Base-by-base conservation (phyloP, 768 basidiomycete species). In the Suillus tomentosus region DNA sequence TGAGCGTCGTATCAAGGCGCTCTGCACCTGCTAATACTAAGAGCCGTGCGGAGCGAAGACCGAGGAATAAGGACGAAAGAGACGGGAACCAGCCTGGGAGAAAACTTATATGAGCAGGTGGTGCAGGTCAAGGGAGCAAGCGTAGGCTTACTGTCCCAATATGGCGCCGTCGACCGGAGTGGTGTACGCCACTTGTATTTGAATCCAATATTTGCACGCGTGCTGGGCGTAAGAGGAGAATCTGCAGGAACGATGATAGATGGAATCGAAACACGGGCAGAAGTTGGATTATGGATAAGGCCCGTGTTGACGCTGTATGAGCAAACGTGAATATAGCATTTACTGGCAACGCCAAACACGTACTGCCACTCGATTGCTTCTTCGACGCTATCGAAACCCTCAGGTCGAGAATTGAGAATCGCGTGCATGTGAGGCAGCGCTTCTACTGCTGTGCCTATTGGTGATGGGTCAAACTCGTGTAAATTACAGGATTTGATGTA, bases 331-430 rank as follows among this genome's bases (percentile, higher is more conserved):
- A 22, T n/a, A 58, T 47, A 47, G 24, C 36, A 61, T n/a, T 13
- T 24, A 36, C 3, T 4, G 7, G 48, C 2, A 47, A 13, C n/a
- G 5, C 2, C 27, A 34, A 65, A 37, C 10, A 82, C 95, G 71
- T 76, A 98, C 95, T 99, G 96, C 97, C 97, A 99, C 65, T 93
- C 89, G 48, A 99, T 87, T 0, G 91, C 95, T 60, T 91, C 90
- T 72, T 96, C 91, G 9, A 90, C 77, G 51, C 85, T 91, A 61
- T 86, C 84, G 74, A 99, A 99, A 0, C 90, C 90, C 56, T 87
- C 88, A 8, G 96, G 97, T 13, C 95, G 86, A 34, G 88, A 85
- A 63, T 91, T 90, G 37, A 99, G 83, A 42, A 99, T 85, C 48
- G 82, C 87, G 65, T 92, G 87, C 97, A 99, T 99, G 69, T 92